Base-by-base conservation (phyloP, 2,329 filamentous ascomycete species). In the Zymoseptoria tritici region DNA sequence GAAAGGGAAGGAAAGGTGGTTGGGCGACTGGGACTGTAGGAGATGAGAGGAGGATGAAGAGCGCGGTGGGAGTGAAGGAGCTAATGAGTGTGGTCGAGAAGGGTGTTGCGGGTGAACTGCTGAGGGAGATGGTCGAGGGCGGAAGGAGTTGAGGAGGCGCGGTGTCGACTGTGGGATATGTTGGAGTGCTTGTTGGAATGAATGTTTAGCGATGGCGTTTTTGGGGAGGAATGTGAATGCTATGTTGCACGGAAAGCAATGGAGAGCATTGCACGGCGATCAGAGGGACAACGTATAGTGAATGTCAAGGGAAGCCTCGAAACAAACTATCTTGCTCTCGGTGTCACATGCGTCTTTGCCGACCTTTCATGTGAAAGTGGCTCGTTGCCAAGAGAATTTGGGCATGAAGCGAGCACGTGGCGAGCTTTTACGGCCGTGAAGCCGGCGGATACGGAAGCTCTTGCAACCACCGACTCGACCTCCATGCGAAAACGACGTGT, bases 11-110 rank as follows among this genome's bases (percentile, higher is more conserved):
- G 62, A 72, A 66, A 65, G 71, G 74, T 76, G 74, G 82, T 71
- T 70, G 70, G 57, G 66, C 62, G 2, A 63, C 61, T 26, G 70
- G 79, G 74, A 62, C 69, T n/a, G 68, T 72, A 20, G 78, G 79
- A 1, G 91, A 96, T 66, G 91, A 96, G 73, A 69, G 70, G 57
- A 69, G 72, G 52, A 64, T 76, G 13, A 70, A 72, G 29, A 72
- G 71, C 63, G 64, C 64, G 24, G 71, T 76, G 13, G 72, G 69
- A 1, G 58, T 69, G 31, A 72, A 72, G 57, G 74, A 75, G 64
- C 50, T 76, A 51, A 58, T 57, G 36, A 67, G 63, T 13, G 65
- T 66, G 49, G 61, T 76, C 13, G 67, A 73, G 46, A 46, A 46
- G 16, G 74, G 73, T 1, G 65, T 69, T 52, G 74, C 71, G 9